A percentile compares a stretch with the other conserved stretches of the same genome.
These are phyloP conservation scores for Cicer yamashitae DNA, from an alignment of 306 rosid genomes.

Conservation along the genomic window DNA sequence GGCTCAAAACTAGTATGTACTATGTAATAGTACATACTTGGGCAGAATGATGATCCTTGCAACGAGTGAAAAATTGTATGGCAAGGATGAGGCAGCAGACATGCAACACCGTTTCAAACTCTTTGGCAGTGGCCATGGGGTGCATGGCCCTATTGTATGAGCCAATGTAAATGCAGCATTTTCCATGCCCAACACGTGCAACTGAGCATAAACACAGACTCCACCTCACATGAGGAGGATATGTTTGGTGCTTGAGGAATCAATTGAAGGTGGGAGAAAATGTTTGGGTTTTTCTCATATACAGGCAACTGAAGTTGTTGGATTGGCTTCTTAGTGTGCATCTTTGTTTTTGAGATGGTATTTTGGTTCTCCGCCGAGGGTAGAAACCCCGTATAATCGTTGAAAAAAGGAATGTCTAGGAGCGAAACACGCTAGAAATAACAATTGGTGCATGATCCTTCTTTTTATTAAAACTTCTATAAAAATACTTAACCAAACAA, in stretches of 20 bases:
- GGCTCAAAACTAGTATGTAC: neutral
- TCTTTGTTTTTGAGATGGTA: neutral
- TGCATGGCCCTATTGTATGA: slow-evolving; percentile 76
- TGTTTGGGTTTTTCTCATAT: slow-evolving; percentile 2
- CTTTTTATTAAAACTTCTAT: neutral
- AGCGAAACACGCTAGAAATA: neutral
- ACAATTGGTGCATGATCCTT: neutral
- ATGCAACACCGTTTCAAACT: slow-evolving; percentile 70
- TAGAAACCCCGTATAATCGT: neutral
- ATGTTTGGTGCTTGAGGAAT: slow-evolving; percentile 32
- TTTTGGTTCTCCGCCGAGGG: neutral
- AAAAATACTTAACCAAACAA: neutral
- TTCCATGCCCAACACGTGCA: slow-evolving; percentile 84
- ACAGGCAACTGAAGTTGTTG: slow-evolving; percentile 15
- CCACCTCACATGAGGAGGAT: slow-evolving; percentile 76
- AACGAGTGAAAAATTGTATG: neutral
- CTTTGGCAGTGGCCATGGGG: slow-evolving; percentile 65
- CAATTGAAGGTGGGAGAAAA: neutral
- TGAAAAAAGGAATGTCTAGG: neutral
- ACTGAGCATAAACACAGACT: slow-evolving; percentile 69
- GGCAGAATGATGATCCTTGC: neutral
- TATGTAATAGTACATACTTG: neutral
- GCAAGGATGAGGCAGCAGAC: slow-evolving; percentile 80
- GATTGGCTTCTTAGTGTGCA: neutral
- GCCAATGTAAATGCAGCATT: slow-evolving; percentile 81